Base-by-base conservation (phyloP, 768 basidiomycete species). In the Termitomyces sp. region DNA sequence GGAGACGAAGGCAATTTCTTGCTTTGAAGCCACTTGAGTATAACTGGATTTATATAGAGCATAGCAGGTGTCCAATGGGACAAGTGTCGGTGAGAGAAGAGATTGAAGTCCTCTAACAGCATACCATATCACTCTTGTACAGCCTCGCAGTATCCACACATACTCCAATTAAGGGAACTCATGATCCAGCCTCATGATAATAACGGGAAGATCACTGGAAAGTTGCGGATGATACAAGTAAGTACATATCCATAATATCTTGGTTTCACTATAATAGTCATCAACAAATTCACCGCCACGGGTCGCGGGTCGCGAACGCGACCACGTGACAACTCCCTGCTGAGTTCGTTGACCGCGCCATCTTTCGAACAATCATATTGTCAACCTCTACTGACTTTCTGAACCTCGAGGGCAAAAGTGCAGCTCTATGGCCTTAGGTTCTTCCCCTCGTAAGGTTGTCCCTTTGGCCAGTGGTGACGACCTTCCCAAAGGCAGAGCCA, bases 381-480 rank as follows among this genome's bases (percentile, higher is more conserved):
- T 48, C 20, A 53, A 47, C 26, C 26, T 53, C 26, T 60, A 60
- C 58, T 59, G 50, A 61, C 62, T 35, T 47, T 58, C 49, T 50
- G 38, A 43, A 53, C 55, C 24, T 30, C 16, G 12, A 40, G 24
- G 16, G 52, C 50, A 47, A 56, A 53, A 43, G 55, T 50, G 44
- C 30, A 35, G 30, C 43, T 24, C 9, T 30, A 90, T 90, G 88
- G 82, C 86, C 49, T 73, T 88, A 53, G 85, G 75, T 66, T 74
- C 77, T 26, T 88, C 89, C 36, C 90, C 90, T 44, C 78, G 90
- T 58, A 92, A 92, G 73, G 74, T 80, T 6, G 77, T 91, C 9
- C 88, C 90, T 40, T 77, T 92, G 33, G 80, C 88, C n/a, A 80
- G 74, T 64, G 88, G 87, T 45, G 84, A 89, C 60, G 85, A 89